Conservation (phyloP, 371 early-diverging fungal genomes). For the Rhizopus delemar region DNA sequence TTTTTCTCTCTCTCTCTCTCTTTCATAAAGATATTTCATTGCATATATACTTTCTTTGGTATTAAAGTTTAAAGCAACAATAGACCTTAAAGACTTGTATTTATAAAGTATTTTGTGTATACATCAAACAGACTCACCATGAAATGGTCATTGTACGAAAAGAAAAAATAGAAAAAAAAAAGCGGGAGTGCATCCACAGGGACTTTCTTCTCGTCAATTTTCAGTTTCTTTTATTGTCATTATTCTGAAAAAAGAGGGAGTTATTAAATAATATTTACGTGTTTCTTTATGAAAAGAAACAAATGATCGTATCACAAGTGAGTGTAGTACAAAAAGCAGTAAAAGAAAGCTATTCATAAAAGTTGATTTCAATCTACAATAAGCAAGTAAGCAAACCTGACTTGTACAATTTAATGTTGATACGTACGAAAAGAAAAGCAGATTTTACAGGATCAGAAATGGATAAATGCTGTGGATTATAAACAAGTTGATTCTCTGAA, state of each 20-base stretch:
- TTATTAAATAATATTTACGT: no score
- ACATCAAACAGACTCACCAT: no score
- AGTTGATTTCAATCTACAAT: slow-evolving; percentile 30
- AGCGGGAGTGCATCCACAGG: no score
- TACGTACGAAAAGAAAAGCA: slow-evolving; percentile 55
- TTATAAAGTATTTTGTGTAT: no score
- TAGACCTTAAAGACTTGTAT: slow-evolving; percentile 76
- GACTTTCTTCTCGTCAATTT: no score
- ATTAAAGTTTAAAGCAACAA: slow-evolving; percentile 93
- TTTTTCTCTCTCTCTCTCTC: slow-evolving; percentile 12
- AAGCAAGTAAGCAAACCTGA: neutral
- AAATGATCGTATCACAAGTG: neutral
- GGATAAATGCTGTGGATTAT: slow-evolving; percentile 34
- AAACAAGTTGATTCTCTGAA: slow-evolving; percentile 40
- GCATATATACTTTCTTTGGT: slow-evolving; percentile 60
- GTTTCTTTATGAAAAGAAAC: neutral
- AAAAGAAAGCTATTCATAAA: slow-evolving; percentile 13
- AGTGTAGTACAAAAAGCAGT: neutral
- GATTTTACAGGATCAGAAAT: slow-evolving; percentile 48
- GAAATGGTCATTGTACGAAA: slow-evolving; percentile 24
- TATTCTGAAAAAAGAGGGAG: neutral
- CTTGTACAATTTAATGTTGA: neutral
- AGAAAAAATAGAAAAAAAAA: neutral
- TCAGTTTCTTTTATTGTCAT: slow-evolving; percentile 4
- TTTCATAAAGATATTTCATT: slow-evolving; percentile 8